phyloP scores from a whole-genome alignment of 768 basidiomycete genomes.

The Phanerochaete carnosa region DNA sequence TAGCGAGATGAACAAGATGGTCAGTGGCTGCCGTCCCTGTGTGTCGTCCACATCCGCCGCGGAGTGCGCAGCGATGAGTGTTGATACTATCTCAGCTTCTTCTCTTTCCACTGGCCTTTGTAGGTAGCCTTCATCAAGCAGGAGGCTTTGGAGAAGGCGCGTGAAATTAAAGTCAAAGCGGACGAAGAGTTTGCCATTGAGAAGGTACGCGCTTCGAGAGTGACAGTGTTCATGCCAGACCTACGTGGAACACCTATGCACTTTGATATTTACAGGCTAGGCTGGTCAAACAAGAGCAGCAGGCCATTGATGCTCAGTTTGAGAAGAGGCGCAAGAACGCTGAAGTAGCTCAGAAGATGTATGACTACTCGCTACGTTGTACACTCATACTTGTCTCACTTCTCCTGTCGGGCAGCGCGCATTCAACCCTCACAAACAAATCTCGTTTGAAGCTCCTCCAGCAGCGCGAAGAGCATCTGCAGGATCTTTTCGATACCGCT shows the following conservation, averaged over 20 bases:
- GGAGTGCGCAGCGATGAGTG: constrained; percentile 1
- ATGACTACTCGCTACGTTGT: constrained; percentile 21
- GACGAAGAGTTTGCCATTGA: constrained; percentile 99
- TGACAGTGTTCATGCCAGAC: neutral
- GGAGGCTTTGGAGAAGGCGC: constrained; percentile 94
- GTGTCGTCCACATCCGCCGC: constrained; percentile 1
- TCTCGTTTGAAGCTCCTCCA: constrained; percentile 89
- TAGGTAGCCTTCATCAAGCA: constrained; percentile 99
- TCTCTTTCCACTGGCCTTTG: neutral
- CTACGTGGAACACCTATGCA: neutral
- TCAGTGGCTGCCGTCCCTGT: constrained; percentile 30
- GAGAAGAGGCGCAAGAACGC: constrained; percentile 96
- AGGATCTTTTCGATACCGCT: constrained; percentile 79
- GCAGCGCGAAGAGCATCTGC: constrained; percentile 87
- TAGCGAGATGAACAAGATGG: constrained; percentile 99
- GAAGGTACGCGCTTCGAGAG: constrained; percentile 54
- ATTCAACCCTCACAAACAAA: constrained; percentile 95
- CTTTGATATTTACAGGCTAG: constrained; percentile 61
- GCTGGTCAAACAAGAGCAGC: constrained; percentile 94
- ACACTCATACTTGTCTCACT: neutral
- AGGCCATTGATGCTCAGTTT: constrained; percentile 89
- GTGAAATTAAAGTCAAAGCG: constrained; percentile 96
- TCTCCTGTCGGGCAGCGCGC: constrained; percentile 51
- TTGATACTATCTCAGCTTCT: constrained; percentile 4
- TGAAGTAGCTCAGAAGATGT: constrained; percentile 97